These are phyloP conservation scores for Populus pruinosa DNA, from an alignment of 345 rosid species.

Conservation along the genomic window DNA sequence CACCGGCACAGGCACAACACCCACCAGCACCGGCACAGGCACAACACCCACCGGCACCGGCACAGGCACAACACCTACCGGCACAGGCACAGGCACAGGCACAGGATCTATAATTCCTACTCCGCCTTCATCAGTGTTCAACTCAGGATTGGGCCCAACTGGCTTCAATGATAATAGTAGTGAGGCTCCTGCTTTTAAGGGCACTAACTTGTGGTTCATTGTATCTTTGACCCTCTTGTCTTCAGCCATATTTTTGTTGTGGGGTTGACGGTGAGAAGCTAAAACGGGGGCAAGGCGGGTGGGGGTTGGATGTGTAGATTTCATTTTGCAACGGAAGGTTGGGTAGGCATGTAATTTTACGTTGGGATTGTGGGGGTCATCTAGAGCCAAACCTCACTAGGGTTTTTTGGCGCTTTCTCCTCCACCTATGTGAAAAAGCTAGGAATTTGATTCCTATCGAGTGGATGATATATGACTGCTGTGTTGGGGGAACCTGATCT, in stretches of 20 bases:
- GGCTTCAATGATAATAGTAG: conserved; percentile 21
- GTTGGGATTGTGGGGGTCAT: conserved; percentile 14
- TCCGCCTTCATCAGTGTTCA: conserved; percentile 23
- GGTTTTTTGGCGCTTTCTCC: background rate
- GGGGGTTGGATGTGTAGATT: conserved; percentile 31
- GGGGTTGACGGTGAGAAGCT: conserved; percentile 14
- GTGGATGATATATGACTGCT: conserved; percentile 16
- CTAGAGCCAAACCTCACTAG: conserved; percentile 24
- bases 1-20: background rate
- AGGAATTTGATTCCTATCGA: conserved; percentile 44
- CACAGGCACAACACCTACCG: background rate
- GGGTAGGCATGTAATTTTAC: conserved; percentile 20
- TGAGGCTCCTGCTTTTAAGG: conserved; percentile 6
- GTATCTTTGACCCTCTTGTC: conserved; percentile 8
- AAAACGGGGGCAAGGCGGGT: background rate
- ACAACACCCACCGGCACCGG: conserved; percentile 2
- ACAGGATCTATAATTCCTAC: conserved; percentile 16
- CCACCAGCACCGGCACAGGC: conserved; percentile 12
- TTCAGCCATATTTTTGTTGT: conserved; percentile 20
- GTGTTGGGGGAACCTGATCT: conserved; percentile 12
- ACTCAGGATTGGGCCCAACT: conserved; percentile 34
- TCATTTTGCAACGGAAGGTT: conserved; percentile 37
- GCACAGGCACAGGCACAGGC: conserved; percentile 17
- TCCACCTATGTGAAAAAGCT: conserved; percentile 12
- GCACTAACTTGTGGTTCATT: conserved; percentile 14